These are phyloP conservation scores for Hypoxylon subgilvum DNA, from an alignment of 495 filamentous ascomycete genomes.

Conservation along the genomic window DNA sequence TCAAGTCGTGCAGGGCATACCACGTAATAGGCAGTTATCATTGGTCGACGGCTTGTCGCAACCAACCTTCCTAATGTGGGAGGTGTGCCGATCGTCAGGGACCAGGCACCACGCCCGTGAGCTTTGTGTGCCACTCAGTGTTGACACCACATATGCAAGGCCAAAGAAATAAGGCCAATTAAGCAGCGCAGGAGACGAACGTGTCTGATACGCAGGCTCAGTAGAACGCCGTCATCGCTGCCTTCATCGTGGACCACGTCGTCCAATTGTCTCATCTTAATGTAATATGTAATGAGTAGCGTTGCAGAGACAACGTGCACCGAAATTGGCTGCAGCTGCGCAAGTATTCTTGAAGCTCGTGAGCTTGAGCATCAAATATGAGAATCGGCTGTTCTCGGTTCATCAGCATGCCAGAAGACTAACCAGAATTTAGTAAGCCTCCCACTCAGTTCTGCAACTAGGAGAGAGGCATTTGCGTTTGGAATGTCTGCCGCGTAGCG, in stretches of 20 bases:
- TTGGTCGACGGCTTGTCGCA: conserved; percentile 14
- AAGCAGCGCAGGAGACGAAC: conserved; percentile 19
- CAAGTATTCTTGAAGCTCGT: not conserved
- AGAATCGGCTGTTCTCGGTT: not conserved
- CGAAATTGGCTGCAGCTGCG: not conserved
- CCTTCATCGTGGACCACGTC: not conserved
- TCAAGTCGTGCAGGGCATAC: no score
- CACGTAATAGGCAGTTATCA: conserved; percentile 2
- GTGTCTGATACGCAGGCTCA: conserved; percentile 12
- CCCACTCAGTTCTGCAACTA: no score
- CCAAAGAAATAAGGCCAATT: conserved; percentile 34
- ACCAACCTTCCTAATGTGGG: conserved; percentile 37
- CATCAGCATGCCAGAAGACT: no score
- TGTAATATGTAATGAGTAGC: not conserved
- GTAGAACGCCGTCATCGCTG: not conserved
- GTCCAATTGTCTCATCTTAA: no score
- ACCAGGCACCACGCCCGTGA: conserved; percentile 9
- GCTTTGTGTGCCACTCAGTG: not conserved
- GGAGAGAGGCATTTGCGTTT: no score
- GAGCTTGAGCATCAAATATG: not conserved
- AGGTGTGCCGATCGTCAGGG: conserved; percentile 31
- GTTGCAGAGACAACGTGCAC: not conserved
- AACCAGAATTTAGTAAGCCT: no score
- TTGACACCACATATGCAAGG: no score
- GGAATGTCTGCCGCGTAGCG: no score